Percentiles rank a stretch among this genome's conserved stretches.
Conservation (phyloP, 1,284 basidiomycete species). For the Boletus chippewaensis region DNA sequence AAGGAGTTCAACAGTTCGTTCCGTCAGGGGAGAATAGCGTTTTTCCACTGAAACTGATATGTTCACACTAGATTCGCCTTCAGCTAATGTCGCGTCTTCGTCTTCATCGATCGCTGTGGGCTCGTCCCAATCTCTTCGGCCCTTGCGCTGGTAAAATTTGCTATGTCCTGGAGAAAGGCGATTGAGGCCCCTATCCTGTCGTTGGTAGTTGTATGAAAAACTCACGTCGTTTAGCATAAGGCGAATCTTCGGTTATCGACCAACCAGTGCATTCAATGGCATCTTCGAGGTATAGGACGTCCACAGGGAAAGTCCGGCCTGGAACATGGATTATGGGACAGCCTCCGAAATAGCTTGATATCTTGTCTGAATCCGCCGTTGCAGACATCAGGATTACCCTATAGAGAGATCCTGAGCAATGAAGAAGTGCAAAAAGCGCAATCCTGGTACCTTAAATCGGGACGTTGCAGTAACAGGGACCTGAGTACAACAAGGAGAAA, state of each 20-base stretch:
- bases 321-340: conserved; percentile 89
- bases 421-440: background rate
- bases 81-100: conserved; percentile 39
- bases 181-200: background rate
- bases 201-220: conserved; percentile 15
- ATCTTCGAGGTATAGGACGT: conserved; percentile 86
- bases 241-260: conserved; percentile 78
- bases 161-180: conserved; percentile 41
- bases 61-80: conserved; percentile 30
- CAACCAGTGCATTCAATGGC: conserved; percentile 86
- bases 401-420: conserved; percentile 2
- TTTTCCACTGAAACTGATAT: conserved; percentile 58
- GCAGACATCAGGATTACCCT: conserved; percentile 98
- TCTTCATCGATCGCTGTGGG: conserved; percentile 70
- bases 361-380: conserved; percentile 91
- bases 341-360: conserved; percentile 88
- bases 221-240: conserved; percentile 73
- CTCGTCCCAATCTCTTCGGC: conserved; percentile 69
- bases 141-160: conserved; percentile 60
- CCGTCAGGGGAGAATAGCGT: conserved; percentile 68
- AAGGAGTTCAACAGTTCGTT: conserved; percentile 77
- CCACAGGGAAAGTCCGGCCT: conserved; percentile 96
- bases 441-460: conserved; percentile 69
- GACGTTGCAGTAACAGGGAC: conserved; percentile 73
- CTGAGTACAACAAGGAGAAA: conserved; percentile 95